Base-by-base conservation (phyloP, 495 filamentous ascomycete genomes). In the Emericellopsis terricola region DNA sequence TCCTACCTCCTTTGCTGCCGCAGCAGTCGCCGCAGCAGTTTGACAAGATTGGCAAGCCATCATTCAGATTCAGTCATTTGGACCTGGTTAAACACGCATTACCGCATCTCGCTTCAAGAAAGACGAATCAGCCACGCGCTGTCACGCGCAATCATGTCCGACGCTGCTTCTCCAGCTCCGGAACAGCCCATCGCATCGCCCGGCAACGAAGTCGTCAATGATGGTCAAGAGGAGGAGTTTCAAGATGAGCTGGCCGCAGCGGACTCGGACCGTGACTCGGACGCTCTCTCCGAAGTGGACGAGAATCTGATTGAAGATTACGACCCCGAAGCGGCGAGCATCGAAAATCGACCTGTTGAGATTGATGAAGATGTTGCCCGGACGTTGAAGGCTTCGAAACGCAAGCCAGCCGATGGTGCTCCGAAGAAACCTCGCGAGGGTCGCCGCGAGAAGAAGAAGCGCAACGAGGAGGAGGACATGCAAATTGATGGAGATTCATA, bases 231-330 rank as follows among this genome's bases (percentile, higher is more conserved):
- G 29, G 40, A 55, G 3, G 46, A 48, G n/a, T 51, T 53, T 27
- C 45, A 56, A 10, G 47, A 48, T 31, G 53, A 48, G 36, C 41
- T 47, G 32, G 41, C 56, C n/a, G 62, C 51, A 15, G 61, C 54
- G 31, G 44, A 65, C n/a, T 79, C 77, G 1, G 83, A 86, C 43
- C 71, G 78, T 40, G 81, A 87, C 20, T 83, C 80, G 8, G 61
- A 65, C n/a, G 70, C 81, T 34, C 70, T 92, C 11, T 94, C 86
- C 8, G 89, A 97, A 51, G 77, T 97, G 44, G 91, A 96, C 53
- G 89, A 96, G 50, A 78, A 78, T 29, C 76, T 91, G 50, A 94
- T 99, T 54, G 76, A 64, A 29, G 74, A 93, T 43, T 94, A 93
- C 55, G 83, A 94, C 46, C 79, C 78, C 0, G 68, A 65, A 36